Conservation (phyloP, 179 eudicot species). For the Heliamphora pulchella region DNA sequence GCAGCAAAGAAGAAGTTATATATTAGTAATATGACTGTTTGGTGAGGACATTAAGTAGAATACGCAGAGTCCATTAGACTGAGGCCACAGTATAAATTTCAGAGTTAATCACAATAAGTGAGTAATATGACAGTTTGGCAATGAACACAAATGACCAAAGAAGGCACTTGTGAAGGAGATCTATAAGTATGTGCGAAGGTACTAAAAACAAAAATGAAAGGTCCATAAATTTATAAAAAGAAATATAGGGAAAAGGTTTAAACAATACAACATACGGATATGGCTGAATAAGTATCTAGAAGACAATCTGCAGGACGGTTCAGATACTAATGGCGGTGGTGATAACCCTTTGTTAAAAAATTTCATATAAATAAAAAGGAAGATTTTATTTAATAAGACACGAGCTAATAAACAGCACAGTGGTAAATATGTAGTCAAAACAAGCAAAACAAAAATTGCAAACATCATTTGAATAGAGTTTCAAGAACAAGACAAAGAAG, state of each 20-base stretch:
- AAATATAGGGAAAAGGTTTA: not conserved
- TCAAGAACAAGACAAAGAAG: not conserved
- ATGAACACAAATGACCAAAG: not conserved
- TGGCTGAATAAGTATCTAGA: not conserved
- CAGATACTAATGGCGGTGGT: conserved; percentile 1
- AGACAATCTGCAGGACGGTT: not conserved
- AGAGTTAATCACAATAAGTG: not conserved
- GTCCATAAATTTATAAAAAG: not conserved
- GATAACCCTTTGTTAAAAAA: not conserved
- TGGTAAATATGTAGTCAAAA: not conserved
- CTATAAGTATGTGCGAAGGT: not conserved
- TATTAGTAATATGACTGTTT: not conserved
- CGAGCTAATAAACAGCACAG: conserved; percentile 2
- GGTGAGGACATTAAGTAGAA: not conserved
- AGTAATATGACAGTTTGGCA: not conserved
- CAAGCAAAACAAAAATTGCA: not conserved
- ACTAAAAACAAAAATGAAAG: not conserved
- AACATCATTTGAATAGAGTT: conserved; percentile 10
- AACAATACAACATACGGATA: conserved; percentile 2
- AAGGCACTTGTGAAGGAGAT: not conserved
- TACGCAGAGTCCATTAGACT: not conserved
- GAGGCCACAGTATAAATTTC: not conserved
- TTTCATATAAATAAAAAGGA: not conserved
- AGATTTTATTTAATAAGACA: not conserved
- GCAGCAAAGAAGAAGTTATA: not conserved